These are phyloP conservation scores for Sporisorium reilianum DNA, from an alignment of 1,284 basidiomycete genomes.

Conservation along the genomic window DNA sequence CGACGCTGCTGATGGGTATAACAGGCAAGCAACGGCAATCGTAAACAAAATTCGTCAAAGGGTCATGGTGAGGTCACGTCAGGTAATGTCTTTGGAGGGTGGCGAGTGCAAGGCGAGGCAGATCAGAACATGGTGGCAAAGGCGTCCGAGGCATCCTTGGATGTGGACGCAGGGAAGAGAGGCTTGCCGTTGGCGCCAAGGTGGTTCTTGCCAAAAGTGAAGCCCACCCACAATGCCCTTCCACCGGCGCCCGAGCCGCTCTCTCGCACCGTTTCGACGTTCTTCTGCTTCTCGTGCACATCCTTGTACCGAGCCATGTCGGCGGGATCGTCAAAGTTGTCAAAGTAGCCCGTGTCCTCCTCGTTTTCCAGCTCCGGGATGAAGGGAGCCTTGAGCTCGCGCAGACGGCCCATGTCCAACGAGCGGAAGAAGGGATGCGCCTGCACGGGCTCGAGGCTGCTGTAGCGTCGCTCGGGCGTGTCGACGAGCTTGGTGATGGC, in stretches of 20 bases:
- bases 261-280: constrained; percentile 89
- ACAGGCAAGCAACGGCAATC: constrained; percentile 15
- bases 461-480: constrained; percentile 83
- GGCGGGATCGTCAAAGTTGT: constrained; percentile 88
- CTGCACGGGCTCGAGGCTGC: constrained; percentile 80
- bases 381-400: constrained; percentile 87
- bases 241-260: constrained; percentile 71
- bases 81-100: background rate
- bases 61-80: constrained; percentile 1
- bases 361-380: constrained; percentile 95
- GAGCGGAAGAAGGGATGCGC: constrained; percentile 86
- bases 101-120: too few relatives aligned
- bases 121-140: constrained; percentile 62
- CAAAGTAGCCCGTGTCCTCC: constrained; percentile 95
- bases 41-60: constrained; percentile 7
- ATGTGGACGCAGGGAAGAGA: constrained; percentile 22
- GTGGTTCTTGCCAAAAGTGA: constrained; percentile 79
- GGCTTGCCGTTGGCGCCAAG: constrained; percentile 45
- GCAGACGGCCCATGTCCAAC: constrained; percentile 82
- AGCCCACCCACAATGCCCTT: constrained; percentile 93
- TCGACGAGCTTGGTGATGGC: constrained; percentile 86
- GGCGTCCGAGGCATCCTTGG: constrained; percentile 50
- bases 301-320: constrained; percentile 95
- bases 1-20: constrained; percentile 29
- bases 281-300: constrained; percentile 95